phyloP scores from a whole-genome alignment of 2,329 filamentous ascomycete species.

The Biscogniauxia marginata region DNA sequence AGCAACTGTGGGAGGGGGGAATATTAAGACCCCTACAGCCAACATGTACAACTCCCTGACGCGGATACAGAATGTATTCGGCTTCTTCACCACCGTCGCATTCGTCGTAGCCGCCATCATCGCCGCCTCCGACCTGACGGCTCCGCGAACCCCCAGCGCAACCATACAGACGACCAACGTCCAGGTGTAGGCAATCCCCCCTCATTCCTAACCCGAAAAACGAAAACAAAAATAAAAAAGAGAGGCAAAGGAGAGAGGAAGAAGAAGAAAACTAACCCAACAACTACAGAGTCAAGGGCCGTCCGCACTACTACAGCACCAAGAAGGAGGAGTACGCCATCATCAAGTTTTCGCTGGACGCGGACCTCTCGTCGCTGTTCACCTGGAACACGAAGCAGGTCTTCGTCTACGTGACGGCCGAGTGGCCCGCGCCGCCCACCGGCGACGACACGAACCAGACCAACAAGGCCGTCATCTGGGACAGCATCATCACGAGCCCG shows the following conservation, averaged over 20 bases:
- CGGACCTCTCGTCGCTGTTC: conserved; percentile 89
- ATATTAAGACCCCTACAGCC: conserved; percentile 20
- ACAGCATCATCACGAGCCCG: conserved; percentile 81
- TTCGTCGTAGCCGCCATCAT: conserved; percentile 79
- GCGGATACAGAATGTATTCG: conserved; percentile 88
- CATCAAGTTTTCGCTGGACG: conserved; percentile 88
- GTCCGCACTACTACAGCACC: conserved; percentile 91
- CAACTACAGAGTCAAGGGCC: conserved; percentile 69
- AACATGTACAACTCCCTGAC: conserved; percentile 85
- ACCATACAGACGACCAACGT: conserved; percentile 69
- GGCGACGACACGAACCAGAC: conserved; percentile 39
- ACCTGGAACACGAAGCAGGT: conserved; percentile 99
- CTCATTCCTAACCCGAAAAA: conserved; percentile 1
- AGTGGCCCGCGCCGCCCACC: conserved; percentile 49
- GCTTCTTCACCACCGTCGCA: conserved; percentile 95
- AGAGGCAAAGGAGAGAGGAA: no score
- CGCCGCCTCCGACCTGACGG: conserved; percentile 73
- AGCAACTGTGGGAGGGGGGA: conserved; percentile 3
- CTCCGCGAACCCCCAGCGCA: conserved; percentile 65
- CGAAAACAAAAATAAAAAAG: conserved; percentile 10
- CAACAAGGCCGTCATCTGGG: conserved; percentile 90
- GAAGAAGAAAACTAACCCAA: no score
- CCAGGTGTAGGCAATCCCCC: conserved; percentile 65
- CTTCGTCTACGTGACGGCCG: conserved; percentile 92
- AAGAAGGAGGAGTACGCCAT: conserved; percentile 96